These are phyloP conservation scores for Mediolabrus comicus DNA, from an alignment of 108 stramenopile species.

Conservation along the genomic window DNA sequence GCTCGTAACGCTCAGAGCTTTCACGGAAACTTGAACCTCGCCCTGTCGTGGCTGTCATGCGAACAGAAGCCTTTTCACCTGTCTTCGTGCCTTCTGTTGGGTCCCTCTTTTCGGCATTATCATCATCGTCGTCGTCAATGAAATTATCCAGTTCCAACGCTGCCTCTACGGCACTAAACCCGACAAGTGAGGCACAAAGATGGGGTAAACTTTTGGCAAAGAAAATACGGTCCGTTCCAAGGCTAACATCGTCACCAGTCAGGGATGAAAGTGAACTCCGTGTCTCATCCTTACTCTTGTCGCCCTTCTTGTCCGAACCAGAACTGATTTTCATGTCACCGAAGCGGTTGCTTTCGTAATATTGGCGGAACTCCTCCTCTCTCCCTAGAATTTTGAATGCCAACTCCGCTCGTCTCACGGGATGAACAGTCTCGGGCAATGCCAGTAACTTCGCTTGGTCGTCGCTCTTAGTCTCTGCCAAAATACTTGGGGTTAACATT, in stretches of 20 bases:
- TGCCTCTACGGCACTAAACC: slow-evolving; percentile 90
- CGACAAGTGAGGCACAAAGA: slow-evolving; percentile 82
- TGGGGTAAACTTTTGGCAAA: slow-evolving; percentile 87
- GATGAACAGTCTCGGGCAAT: slow-evolving; percentile 87
- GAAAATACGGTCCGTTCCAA: slow-evolving; percentile 86
- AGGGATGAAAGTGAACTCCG: slow-evolving; percentile 79
- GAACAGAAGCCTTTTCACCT: slow-evolving; percentile 24
- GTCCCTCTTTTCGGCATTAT: slow-evolving; percentile 39
- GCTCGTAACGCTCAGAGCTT: slow-evolving; percentile 83
- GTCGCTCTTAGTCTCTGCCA: slow-evolving; percentile 67
- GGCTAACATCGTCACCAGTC: slow-evolving; percentile 88
- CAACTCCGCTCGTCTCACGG: slow-evolving; percentile 84
- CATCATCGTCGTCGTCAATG: slow-evolving; percentile 70
- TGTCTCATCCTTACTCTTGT: slow-evolving; percentile 57
- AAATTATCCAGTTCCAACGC: slow-evolving; percentile 85
- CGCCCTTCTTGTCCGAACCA: slow-evolving; percentile 45
- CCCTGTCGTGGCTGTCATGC: slow-evolving; percentile 45
- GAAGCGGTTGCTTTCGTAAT: slow-evolving; percentile 90
- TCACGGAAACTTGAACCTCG: slow-evolving; percentile 75
- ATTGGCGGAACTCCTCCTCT: slow-evolving; percentile 82
- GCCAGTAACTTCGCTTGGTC: slow-evolving; percentile 74
- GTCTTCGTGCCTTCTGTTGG: slow-evolving; percentile 19
- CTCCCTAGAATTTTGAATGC: slow-evolving; percentile 81
- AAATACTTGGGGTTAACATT: slow-evolving; percentile 65
- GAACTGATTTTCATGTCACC: slow-evolving; percentile 82